A percentile compares a stretch with the other conserved stretches of the same genome.
These are phyloP conservation scores for Pyricularia grisea DNA, from an alignment of 2,329 filamentous ascomycete species.

Conservation along the genomic window DNA sequence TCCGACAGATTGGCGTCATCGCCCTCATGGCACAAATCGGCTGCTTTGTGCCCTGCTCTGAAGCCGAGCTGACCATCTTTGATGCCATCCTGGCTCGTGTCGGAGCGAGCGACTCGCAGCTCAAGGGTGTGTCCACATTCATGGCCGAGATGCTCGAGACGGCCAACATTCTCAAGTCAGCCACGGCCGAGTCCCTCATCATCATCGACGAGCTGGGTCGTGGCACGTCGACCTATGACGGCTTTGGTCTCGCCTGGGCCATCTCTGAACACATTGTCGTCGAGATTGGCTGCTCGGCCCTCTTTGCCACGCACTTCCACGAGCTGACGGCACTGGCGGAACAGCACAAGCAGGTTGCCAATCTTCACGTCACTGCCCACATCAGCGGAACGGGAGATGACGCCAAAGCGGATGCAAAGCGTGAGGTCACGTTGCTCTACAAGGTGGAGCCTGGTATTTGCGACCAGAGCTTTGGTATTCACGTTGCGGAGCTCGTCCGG, in stretches of 20 bases:
- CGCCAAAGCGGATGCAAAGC: conserved; percentile 36
- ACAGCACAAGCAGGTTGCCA: conserved; percentile 77
- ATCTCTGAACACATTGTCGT: conserved; percentile 96
- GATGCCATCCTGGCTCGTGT: conserved; percentile 95
- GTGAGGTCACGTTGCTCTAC: conserved; percentile 91
- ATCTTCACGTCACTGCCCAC: conserved; percentile 93
- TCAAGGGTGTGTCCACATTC: conserved; percentile 96
- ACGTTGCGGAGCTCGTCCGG: conserved; percentile 91
- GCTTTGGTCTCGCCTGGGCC: conserved; percentile 97
- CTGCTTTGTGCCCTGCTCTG: conserved; percentile 86
- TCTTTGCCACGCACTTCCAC: conserved; percentile 98
- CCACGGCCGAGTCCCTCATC: conserved; percentile 89
- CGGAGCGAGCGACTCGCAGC: conserved; percentile 89
- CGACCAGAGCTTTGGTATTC: conserved; percentile 96
- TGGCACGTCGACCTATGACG: conserved; percentile 95
- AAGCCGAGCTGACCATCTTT: conserved; percentile 90
- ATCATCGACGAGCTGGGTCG: conserved; percentile 97
- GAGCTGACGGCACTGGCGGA: conserved; percentile 88
- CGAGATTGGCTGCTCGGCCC: conserved; percentile 86
- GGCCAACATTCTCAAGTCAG: conserved; percentile 94
- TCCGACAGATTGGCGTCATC: conserved; percentile 93
- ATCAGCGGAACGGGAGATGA: conserved; percentile 46
- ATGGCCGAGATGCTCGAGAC: conserved; percentile 99
- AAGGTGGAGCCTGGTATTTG: conserved; percentile 93
- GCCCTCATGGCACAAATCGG: conserved; percentile 95